Evolutionary conservation across 768 basidiomycete species (phyloP).

Genomic region (Calvatia gigantea): DNA sequence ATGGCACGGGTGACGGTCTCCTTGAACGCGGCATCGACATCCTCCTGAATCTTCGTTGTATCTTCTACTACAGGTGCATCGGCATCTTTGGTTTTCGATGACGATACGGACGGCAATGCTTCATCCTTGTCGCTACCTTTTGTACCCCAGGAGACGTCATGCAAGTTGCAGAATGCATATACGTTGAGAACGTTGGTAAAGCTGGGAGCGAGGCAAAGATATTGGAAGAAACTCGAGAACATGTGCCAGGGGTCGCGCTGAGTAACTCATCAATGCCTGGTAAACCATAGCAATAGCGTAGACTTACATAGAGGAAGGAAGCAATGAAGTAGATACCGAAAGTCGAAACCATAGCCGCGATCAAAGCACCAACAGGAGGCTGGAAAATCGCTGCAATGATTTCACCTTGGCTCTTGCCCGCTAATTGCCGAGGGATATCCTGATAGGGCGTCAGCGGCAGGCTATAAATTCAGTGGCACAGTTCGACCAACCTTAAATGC

Average conservation of each 20-base stretch:
- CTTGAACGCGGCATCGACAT: slow-evolving; percentile 89
- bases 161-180: slow-evolving; percentile 96
- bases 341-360: slow-evolving; percentile 86
- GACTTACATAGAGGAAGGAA: slow-evolving; percentile 80
- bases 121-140: slow-evolving; percentile 95
- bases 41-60: slow-evolving; percentile 75
- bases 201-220: slow-evolving; percentile 84
- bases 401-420: slow-evolving; percentile 42
- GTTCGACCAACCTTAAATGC: slow-evolving; percentile 62
- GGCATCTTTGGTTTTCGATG: slow-evolving; percentile 73
- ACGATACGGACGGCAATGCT: slow-evolving; percentile 83
- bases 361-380: slow-evolving; percentile 74
- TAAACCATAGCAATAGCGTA: background rate
- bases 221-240: slow-evolving; percentile 92
- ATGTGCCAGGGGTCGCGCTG: slow-evolving; percentile 98
- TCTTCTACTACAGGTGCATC: slow-evolving; percentile 84
- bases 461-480: no score
- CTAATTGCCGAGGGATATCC: slow-evolving; percentile 51
- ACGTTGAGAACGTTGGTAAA: slow-evolving; percentile 96
- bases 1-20: slow-evolving; percentile 87
- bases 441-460: slow-evolving; percentile 20
- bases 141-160: slow-evolving; percentile 94
- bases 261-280: background rate
- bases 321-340: slow-evolving; percentile 85
- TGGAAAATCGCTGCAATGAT: slow-evolving; percentile 63